A percentile compares a stretch with the other conserved stretches of the same genome.
Evolutionary conservation across 768 basidiomycete species (phyloP).

Genomic region (Leccinellum albellum): DNA sequence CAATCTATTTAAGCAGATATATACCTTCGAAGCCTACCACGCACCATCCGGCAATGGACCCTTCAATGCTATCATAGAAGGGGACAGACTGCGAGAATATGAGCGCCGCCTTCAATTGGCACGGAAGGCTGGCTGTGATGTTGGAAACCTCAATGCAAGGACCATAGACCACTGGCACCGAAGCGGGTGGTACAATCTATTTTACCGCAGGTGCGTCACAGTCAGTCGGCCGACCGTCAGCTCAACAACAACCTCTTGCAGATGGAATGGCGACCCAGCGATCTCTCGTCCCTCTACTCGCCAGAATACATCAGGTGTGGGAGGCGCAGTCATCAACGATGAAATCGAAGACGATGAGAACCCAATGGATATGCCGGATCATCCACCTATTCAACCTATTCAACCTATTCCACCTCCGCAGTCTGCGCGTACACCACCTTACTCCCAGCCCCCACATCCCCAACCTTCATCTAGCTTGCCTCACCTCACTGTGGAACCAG

Average conservation of each 20-base stretch:
- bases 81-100: conserved; percentile 65
- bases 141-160: conserved; percentile 69
- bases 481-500: conserved; percentile 17
- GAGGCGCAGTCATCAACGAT: conserved; percentile 38
- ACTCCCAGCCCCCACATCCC: conserved; percentile 14
- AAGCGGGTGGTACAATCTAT: conserved; percentile 72
- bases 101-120: conserved; percentile 68
- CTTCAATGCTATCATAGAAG: conserved; percentile 46
- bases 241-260: conserved; percentile 23
- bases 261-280: conserved; percentile 67
- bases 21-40: conserved; percentile 58
- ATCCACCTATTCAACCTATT: conserved; percentile 20
- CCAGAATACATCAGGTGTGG: conserved; percentile 30
- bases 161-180: conserved; percentile 79
- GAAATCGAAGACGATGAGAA: conserved; percentile 52
- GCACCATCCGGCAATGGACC: conserved; percentile 32
- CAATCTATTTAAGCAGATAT: conserved; percentile 80
- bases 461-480: conserved; percentile 16
- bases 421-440: conserved; percentile 20
- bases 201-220: conserved; percentile 54
- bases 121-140: conserved; percentile 61
- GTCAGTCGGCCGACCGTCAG: background rate
- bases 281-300: conserved; percentile 47
- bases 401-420: conserved; percentile 29
- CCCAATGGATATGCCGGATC: conserved; percentile 40